These are phyloP conservation scores for Escallonia herrerae DNA, from an alignment of 129 eudicot species.

Conservation along the genomic window DNA sequence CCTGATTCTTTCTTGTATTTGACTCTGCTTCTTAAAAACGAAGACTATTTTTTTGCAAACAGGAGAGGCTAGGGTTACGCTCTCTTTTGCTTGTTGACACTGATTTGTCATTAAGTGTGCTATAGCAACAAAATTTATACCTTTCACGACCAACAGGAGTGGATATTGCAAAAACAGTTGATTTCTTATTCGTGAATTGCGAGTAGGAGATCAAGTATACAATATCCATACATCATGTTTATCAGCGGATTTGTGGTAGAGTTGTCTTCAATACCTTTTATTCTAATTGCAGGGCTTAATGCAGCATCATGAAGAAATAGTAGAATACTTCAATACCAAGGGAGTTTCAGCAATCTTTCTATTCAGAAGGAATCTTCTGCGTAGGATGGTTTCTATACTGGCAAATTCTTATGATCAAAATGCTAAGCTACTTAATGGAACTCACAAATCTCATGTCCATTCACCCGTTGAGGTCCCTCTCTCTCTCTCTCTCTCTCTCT, in stretches of 20 bases:
- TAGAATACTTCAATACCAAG: conserved; percentile 54
- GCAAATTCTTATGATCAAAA: conserved; percentile 87
- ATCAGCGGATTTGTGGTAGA: neutral
- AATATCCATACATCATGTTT: no score
- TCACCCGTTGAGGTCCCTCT: conserved; percentile 83
- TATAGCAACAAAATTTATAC: no score
- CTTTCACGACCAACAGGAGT: no score
- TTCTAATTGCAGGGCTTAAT: conserved; percentile 53
- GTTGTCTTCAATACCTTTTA: neutral
- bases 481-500: conserved; percentile 15
- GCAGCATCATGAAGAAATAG: conserved; percentile 85
- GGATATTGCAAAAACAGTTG: no score
- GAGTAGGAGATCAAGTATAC: no score
- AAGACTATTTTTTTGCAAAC: no score
- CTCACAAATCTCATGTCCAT: conserved; percentile 93
- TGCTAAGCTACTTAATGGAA: conserved; percentile 78
- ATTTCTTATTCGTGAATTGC: no score
- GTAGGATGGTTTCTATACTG: conserved; percentile 82
- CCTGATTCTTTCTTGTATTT: no score
- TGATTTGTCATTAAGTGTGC: no score
- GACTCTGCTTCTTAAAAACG: no score
- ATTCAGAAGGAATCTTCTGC: conserved; percentile 87
- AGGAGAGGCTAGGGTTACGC: no score
- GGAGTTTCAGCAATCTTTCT: conserved; percentile 83
- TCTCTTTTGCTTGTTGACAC: no score